phyloP scores from a whole-genome alignment of 768 basidiomycete species.

The Coprinopsis marcescibilis region DNA sequence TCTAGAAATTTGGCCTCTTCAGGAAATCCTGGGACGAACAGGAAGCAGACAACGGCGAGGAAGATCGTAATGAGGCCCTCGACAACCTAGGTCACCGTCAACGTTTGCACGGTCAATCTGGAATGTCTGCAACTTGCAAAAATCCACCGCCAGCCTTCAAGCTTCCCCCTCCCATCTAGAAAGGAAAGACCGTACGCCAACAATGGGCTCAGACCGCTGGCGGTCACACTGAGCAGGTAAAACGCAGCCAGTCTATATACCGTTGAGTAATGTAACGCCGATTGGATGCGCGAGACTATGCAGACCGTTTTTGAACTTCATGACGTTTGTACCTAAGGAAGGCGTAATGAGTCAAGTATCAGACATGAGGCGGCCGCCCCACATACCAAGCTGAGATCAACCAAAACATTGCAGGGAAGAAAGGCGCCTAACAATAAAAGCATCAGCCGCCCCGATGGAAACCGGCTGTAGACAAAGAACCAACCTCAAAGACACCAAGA shows the following conservation, averaged over 20 bases:
- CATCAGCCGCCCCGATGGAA: background rate
- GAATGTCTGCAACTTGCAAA: constrained; percentile 16
- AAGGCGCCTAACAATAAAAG: constrained; percentile 28
- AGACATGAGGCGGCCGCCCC: too few relatives aligned
- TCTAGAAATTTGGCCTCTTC: constrained; percentile 24
- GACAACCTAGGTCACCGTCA: constrained; percentile 16
- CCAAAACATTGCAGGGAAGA: constrained; percentile 41
- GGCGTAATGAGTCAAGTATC: background rate
- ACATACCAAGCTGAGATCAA: constrained; percentile 40
- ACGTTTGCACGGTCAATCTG: background rate
- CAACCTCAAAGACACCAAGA: constrained; percentile 38
- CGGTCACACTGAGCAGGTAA: constrained; percentile 18
- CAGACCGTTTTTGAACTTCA: constrained; percentile 26
- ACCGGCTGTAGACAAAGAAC: background rate
- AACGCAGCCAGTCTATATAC: constrained; percentile 16
- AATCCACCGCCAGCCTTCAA: constrained; percentile 25
- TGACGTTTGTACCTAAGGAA: constrained; percentile 19
- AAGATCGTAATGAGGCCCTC: constrained; percentile 23
- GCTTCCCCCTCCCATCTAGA: constrained; percentile 17
- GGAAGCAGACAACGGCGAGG: constrained; percentile 17
- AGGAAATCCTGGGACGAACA: constrained; percentile 22
- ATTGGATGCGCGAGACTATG: too few relatives aligned
- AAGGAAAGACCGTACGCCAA: constrained; percentile 20
- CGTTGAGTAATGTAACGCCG: too few relatives aligned
- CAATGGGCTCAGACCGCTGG: constrained; percentile 22